Conservation (phyloP, 164 flowering plant genomes). For the Tinospora cordifolia region DNA sequence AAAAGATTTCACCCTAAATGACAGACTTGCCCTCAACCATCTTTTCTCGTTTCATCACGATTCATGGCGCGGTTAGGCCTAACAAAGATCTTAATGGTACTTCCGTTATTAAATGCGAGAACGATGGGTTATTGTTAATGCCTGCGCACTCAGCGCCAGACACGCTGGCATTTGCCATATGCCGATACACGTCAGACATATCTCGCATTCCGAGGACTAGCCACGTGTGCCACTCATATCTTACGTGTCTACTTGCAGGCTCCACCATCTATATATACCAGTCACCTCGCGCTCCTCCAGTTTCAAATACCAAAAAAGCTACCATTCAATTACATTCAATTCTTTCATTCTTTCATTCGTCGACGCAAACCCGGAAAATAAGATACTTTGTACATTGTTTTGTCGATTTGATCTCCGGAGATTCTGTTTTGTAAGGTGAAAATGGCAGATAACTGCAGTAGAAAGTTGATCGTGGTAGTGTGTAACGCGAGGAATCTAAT, state of each 20-base stretch:
- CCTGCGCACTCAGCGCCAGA: slow-evolving; percentile 15
- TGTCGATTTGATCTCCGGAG: not conserved
- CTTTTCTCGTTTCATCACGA: not conserved
- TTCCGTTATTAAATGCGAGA: not conserved
- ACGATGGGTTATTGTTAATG: not conserved
- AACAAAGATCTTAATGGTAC: not conserved
- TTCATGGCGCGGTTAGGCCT: not conserved
- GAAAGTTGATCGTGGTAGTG: slow-evolving; percentile 66
- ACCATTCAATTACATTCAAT: not conserved
- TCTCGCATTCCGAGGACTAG: not conserved
- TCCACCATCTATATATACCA: slow-evolving; percentile 15
- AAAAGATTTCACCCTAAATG: not conserved
- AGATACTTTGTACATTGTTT: not conserved
- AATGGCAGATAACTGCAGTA: slow-evolving; percentile 34
- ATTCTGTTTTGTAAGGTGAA: not conserved
- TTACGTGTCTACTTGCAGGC: slow-evolving; percentile 20
- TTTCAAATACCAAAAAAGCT: not conserved
- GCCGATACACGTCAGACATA: not conserved
- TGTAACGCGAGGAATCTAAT: slow-evolving; percentile 74
- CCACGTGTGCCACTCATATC: slow-evolving; percentile 22
- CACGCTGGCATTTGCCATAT: slow-evolving; percentile 18
- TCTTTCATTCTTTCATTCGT: not conserved
- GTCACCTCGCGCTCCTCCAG: not conserved
- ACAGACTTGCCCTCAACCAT: not conserved
- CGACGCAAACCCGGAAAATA: not conserved